These are phyloP conservation scores for Takashimella tepidaria DNA, from an alignment of 1,284 basidiomycete genomes.

Conservation along the genomic window DNA sequence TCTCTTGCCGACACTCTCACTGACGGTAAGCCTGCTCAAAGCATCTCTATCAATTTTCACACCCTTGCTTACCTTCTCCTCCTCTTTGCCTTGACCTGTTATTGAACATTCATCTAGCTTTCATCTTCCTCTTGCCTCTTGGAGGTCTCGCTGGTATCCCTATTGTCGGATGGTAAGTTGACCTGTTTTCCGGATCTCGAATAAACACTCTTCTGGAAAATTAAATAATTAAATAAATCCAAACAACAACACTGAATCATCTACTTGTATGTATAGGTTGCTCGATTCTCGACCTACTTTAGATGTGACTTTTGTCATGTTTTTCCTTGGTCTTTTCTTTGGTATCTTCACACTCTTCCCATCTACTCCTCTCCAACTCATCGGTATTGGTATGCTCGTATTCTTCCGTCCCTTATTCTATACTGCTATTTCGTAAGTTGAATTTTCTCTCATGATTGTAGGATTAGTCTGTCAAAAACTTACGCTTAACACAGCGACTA, in stretches of 20 bases:
- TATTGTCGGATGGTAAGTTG: constrained; percentile 1
- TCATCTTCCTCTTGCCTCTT: constrained; percentile 47
- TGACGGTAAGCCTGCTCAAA: constrained; percentile 20
- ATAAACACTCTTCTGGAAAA: too few species aligned
- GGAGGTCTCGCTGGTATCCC: constrained; percentile 40
- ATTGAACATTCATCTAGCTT: too few species aligned
- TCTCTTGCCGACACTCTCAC: constrained; percentile 35
- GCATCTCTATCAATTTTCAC: too few species aligned
- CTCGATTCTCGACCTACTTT: constrained; percentile 38
- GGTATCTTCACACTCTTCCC: constrained; percentile 36
- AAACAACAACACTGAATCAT: too few species aligned
- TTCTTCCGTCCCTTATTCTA: constrained; percentile 46
- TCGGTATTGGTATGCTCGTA: constrained; percentile 41
- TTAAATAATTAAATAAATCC: too few species aligned
- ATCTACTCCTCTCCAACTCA: constrained; percentile 29
- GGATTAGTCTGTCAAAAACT: neutral
- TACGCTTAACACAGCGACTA: constrained; percentile 22
- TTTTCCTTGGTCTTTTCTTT: constrained; percentile 36
- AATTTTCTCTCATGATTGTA: neutral
- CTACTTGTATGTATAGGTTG: too few species aligned
- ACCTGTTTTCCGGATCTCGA: too few species aligned
- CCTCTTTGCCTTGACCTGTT: too few species aligned
- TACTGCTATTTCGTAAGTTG: constrained; percentile 29
- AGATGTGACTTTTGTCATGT: constrained; percentile 34
- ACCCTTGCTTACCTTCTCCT: too few species aligned